A percentile compares a stretch with the other conserved stretches of the same genome.
phyloP scores from a whole-genome alignment of 768 basidiomycete species.

The Cystobasidium tubakii region DNA sequence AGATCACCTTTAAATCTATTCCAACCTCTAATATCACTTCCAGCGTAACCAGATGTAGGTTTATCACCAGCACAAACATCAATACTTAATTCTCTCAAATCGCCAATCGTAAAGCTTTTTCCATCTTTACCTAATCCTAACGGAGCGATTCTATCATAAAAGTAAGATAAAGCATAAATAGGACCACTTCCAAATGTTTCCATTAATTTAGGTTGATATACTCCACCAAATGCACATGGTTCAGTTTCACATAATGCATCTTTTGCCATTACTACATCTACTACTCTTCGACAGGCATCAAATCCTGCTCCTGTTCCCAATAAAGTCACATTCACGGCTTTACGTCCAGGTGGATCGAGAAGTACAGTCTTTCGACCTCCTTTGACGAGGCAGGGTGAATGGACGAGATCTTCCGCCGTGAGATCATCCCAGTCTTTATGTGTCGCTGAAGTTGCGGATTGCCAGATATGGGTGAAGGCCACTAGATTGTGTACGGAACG shows the following conservation, averaged over 20 bases:
- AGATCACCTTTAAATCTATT: conserved; percentile 50
- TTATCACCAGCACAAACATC: conserved; percentile 67
- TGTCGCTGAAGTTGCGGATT: conserved; percentile 37
- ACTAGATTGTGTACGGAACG: conserved; percentile 79
- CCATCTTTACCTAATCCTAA: conserved; percentile 52
- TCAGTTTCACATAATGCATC: conserved; percentile 87
- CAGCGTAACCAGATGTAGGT: conserved; percentile 45
- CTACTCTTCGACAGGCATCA: conserved; percentile 73
- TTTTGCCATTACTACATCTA: conserved; percentile 88
- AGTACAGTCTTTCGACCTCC: conserved; percentile 62
- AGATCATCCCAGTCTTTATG: conserved; percentile 50
- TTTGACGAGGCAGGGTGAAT: conserved; percentile 75
- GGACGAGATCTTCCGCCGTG: conserved; percentile 51
- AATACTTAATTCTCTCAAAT: conserved; percentile 55
- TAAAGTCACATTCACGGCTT: conserved; percentile 69
- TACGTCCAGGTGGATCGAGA: conserved; percentile 55
- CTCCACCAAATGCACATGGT: conserved; percentile 94
- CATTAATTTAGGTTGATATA: conserved; percentile 87
- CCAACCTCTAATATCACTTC: conserved; percentile 50
- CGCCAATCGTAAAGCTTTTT: conserved; percentile 44
- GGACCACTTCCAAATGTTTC: conserved; percentile 79
- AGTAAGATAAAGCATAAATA: conserved; percentile 68
- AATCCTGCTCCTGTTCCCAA: conserved; percentile 73
- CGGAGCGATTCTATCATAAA: conserved; percentile 86
- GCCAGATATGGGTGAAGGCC: conserved; percentile 67